Evolutionary conservation across 192 early-diverging fungal species (phyloP).

Genomic region (Chytriomyces sp.): DNA sequence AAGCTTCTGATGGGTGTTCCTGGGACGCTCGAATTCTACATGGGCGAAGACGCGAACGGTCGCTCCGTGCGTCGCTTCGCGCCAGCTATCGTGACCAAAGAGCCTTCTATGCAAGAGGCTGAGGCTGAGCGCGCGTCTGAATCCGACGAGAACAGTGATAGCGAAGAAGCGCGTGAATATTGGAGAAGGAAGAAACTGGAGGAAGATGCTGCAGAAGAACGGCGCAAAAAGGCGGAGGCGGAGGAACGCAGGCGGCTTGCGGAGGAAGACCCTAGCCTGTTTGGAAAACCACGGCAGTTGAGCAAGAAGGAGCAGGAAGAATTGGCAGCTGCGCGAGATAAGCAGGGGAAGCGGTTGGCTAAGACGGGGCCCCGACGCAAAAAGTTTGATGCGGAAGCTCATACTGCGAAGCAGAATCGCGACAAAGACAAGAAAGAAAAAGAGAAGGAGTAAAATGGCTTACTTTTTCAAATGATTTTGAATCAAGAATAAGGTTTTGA

Average conservation of each 20-base stretch:
- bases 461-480: too few relatives aligned
- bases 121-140: background rate
- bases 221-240: background rate
- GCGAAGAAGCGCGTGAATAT: background rate
- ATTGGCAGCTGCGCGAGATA: background rate
- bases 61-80: background rate
- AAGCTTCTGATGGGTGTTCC: background rate
- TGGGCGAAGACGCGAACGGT: background rate
- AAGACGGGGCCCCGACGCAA: background rate
- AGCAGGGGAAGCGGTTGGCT: background rate
- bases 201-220: background rate
- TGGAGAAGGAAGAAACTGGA: background rate
- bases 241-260: background rate
- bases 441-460: too few relatives aligned
- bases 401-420: background rate
- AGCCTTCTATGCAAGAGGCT: background rate
- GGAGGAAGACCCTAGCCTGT: background rate
- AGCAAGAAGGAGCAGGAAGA: background rate
- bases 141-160: background rate
- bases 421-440: too few relatives aligned
- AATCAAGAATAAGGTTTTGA: too few relatives aligned
- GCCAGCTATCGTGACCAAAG: background rate
- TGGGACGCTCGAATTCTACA: background rate
- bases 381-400: conserved; percentile 2
- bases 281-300: background rate